Conservation (phyloP, 2,329 filamentous ascomycete genomes). For the Lasiodiplodia sp. region DNA sequence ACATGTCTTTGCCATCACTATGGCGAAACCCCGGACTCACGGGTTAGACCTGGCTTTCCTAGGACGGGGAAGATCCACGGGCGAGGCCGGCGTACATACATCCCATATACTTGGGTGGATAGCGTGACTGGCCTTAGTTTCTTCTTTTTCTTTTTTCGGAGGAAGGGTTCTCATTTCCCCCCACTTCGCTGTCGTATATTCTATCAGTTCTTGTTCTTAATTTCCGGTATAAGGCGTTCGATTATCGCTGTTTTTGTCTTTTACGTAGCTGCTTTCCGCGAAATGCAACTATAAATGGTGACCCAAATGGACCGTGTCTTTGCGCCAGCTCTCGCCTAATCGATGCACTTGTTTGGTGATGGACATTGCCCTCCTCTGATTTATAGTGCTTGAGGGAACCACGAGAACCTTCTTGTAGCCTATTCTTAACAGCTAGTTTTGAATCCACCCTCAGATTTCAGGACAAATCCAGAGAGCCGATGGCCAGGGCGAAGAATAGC, state of each 20-base stretch:
- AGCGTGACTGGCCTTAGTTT: neutral
- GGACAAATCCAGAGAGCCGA: too few species aligned
- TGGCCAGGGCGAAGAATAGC: too few species aligned
- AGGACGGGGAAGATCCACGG: neutral
- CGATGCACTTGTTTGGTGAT: too few species aligned
- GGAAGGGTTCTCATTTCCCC: neutral
- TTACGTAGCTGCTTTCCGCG: neutral
- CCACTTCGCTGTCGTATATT: neutral
- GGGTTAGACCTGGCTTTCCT: neutral
- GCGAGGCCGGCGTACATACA: neutral
- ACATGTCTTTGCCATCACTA: neutral
- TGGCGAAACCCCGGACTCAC: neutral
- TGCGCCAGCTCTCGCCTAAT: too few species aligned
- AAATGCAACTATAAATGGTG: neutral
- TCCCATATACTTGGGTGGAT: neutral
- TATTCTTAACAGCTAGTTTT: too few species aligned
- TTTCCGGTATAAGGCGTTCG: neutral
- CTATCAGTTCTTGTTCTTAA: neutral
- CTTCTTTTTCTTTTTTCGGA: neutral
- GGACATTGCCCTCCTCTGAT: too few species aligned
- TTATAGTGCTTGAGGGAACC: too few species aligned
- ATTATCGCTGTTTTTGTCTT: neutral
- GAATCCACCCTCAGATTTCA: too few species aligned
- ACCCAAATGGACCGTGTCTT: too few species aligned
- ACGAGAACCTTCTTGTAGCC: too few species aligned